Evolutionary conservation across 108 stramenopile species (phyloP).

Genomic region (Parmales sp.): DNA sequence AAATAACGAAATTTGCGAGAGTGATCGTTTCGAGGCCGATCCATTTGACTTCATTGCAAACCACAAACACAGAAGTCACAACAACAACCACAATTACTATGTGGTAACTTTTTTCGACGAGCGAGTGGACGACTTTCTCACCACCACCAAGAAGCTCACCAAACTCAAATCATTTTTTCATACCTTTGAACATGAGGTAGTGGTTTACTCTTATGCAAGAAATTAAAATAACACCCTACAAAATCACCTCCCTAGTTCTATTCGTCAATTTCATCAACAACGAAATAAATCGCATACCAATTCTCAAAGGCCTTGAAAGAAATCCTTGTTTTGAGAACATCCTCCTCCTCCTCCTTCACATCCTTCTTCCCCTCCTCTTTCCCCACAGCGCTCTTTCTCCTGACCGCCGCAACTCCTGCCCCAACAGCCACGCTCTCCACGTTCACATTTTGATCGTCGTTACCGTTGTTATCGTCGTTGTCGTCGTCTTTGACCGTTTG

Average conservation of each 20-base stretch:
- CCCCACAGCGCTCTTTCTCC: neutral
- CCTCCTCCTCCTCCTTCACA: neutral
- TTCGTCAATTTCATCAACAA: neutral
- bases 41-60: constrained; percentile 53
- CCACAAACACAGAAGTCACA: no score
- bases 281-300: neutral
- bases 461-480: no score
- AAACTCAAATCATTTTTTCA: no score
- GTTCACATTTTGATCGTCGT: no score
- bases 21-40: constrained; percentile 51
- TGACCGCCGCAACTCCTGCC: no score
- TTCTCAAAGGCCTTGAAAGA: constrained; percentile 9
- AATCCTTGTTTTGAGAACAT: neutral
- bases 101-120: no score
- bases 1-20: constrained; percentile 47
- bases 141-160: no score
- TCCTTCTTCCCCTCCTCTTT: neutral
- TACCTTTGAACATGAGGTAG: neutral
- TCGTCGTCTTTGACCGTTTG: no score
- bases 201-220: neutral
- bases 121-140: no score
- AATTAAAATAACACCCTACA: neutral
- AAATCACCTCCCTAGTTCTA: neutral
- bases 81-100: no score
- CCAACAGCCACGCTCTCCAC: no score